Base-by-base conservation (phyloP, 179 eudicot genomes). In the Patellifolia procumbens region DNA sequence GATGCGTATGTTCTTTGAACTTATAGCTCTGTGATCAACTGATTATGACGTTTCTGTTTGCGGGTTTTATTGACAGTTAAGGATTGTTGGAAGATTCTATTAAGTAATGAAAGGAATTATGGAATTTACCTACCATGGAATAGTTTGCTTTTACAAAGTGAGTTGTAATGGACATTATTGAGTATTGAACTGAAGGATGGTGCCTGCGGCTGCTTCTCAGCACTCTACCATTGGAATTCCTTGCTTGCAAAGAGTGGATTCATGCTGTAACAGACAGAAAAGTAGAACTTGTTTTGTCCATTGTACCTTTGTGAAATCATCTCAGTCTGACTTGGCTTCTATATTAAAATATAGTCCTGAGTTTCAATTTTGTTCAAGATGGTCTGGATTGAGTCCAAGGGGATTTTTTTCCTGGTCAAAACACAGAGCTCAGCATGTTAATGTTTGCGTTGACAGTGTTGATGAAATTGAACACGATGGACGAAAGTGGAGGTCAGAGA, bases 401-500 rank as follows among this genome's bases (percentile, higher is more conserved):
- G 78, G 76, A 59, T 48, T 53, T 45, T 72, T 55, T 70, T 53
- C 60, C 75, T 59, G 70, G 31, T 58, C 79, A 22, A 75, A 37
- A 62, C 81, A 84, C 70, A 80, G 66, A 65, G 83, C 83, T 72
- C 83, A 59, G 55, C 74, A 35, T 37, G 70, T 46, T 62, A 80
- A 85, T 70, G 81, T 87, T 78, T 85, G 80, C 52, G 45, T 83
- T 71, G 89, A 89, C 35, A 78, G 70, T 42, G 82, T 79, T 32
- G 73, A 61, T 45, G 72, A 83, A 39, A 76, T 77, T 60, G 76
- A 53, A 59, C 79, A 78, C 70, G 81, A 72, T 75, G 72, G 62
- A 51, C 26, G 83, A 85, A 81, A 66, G 28, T 70, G 80, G 88
- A 83, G 74, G 70, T 79, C 71, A 7, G 82, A 76, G 52, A 83